Percentiles rank a stretch among this genome's conserved stretches.
Evolutionary conservation across 2,329 filamentous ascomycete genomes (phyloP).

Genomic region (Cladophialophora psammophila): DNA sequence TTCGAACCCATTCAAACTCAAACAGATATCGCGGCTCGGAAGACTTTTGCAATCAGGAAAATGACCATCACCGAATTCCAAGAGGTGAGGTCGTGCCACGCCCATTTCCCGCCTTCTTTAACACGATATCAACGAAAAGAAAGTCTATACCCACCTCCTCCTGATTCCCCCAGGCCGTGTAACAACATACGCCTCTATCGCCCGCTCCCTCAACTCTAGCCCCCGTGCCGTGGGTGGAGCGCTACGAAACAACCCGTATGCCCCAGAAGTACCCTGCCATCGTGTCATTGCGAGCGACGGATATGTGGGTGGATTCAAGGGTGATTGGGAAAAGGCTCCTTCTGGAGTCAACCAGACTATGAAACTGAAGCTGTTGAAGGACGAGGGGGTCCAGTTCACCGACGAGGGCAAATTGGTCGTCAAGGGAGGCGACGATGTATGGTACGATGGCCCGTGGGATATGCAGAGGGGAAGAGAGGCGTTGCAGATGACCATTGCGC

Average conservation of each 20-base stretch:
- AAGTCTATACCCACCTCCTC: slow-evolving; percentile 74
- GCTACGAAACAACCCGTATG: slow-evolving; percentile 53
- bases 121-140: slow-evolving; percentile 10
- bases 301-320: slow-evolving; percentile 56
- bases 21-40: neutral
- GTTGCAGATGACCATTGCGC: slow-evolving; percentile 10
- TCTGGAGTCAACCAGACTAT: slow-evolving; percentile 53
- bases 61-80: slow-evolving; percentile 36
- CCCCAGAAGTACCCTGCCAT: slow-evolving; percentile 54
- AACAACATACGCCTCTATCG: slow-evolving; percentile 78
- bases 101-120: neutral
- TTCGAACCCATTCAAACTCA: neutral
- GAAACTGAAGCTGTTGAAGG: slow-evolving; percentile 46
- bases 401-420: slow-evolving; percentile 38
- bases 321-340: slow-evolving; percentile 57
- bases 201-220: slow-evolving; percentile 56
- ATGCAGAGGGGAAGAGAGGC: slow-evolving; percentile 7
- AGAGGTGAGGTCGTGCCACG: slow-evolving; percentile 28
- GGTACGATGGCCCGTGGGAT: slow-evolving; percentile 37
- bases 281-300: slow-evolving; percentile 43
- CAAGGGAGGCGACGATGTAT: slow-evolving; percentile 21
- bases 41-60: neutral
- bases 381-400: slow-evolving; percentile 49
- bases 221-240: slow-evolving; percentile 51
- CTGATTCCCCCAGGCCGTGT: slow-evolving; percentile 78